phyloP scores from a whole-genome alignment of 768 basidiomycete genomes.

The Russula griseocarnosa region DNA sequence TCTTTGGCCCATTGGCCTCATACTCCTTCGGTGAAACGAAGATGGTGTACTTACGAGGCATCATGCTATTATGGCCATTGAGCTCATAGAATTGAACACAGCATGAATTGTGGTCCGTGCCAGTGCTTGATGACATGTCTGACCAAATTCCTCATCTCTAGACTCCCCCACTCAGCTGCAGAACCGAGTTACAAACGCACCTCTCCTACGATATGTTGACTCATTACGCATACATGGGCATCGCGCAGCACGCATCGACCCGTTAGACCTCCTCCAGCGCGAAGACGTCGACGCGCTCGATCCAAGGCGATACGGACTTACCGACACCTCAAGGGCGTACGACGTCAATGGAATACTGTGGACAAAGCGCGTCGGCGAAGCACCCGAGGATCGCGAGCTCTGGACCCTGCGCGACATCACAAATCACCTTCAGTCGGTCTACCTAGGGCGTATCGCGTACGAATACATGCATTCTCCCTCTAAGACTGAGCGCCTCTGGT shows the following conservation, averaged over 20 bases:
- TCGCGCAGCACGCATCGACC: conserved; percentile 81
- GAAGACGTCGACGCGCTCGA: conserved; percentile 76
- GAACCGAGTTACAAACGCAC: conserved; percentile 68
- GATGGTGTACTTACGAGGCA: neutral
- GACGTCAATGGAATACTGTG: conserved; percentile 81
- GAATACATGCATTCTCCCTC: conserved; percentile 90
- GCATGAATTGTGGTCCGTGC: neutral
- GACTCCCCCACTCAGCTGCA: conserved; percentile 45
- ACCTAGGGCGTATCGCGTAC: conserved; percentile 83
- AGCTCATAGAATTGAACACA: neutral
- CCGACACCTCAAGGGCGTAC: conserved; percentile 49
- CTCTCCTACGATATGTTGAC: conserved; percentile 84
- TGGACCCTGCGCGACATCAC: conserved; percentile 73
- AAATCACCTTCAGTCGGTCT: conserved; percentile 63
- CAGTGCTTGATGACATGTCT: neutral
- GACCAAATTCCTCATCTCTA: neutral
- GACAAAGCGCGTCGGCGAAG: conserved; percentile 48
- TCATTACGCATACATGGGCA: conserved; percentile 83
- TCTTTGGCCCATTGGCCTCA: neutral
- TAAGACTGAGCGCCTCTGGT: conserved; percentile 86
- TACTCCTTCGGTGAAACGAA: neutral
- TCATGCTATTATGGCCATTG: neutral
- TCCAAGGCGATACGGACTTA: conserved; percentile 71
- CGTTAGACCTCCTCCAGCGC: conserved; percentile 80
- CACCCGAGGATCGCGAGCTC: conserved; percentile 36